Evolutionary conservation across 257 asterid species (phyloP), one percentile per base, ranked within the genome.

Genomic region (Nicotiana obtusifolia): DNA sequence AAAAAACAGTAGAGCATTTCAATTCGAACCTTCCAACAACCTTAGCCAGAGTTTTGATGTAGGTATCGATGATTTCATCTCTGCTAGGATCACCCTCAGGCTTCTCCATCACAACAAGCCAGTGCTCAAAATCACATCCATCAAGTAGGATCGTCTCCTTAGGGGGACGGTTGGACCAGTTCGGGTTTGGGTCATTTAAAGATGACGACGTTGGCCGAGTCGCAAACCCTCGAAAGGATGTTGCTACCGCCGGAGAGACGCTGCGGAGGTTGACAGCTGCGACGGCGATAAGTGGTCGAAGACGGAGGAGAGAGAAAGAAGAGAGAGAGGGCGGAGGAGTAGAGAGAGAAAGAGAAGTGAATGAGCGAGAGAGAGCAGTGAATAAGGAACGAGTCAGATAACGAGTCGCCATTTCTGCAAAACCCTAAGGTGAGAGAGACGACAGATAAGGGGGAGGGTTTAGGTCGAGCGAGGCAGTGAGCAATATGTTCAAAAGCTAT

Each of bases 121-220:
- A 96, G 84, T 96, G 99, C 88, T 94, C 98, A 35, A 96, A 96
- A 87, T 96, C 99, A 80, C 99, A 96, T 2, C 98, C 99, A 61
- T 94, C 99, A 33, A 96, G 97, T 85, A 94, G 56, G 81, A 95
- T 92, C 13, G 98, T 94, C 94, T 96, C 98, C 86, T 93, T 94
- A 0, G 98, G 99, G n/a, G 98, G 99, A 0, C 98, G 94, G 59
- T 93, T 94, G 22, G 97, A 88, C 94, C 94, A 94, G 86, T 95
- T 95, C 33, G 97, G 98, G 89, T 92, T 94, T 35, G 95, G 97
- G 78, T 95, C 97, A 49, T 82, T 94, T 41, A 94, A 90, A 1
- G 97, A 96, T 2, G 97, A 87, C n/a, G 92, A 62, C 9, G 94
- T 91, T 69, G 81, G 91, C 0, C 94, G 89, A 47, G 97, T 89